phyloP scores from a whole-genome alignment of 768 basidiomycete species.

The Gymnopilus junonius region DNA sequence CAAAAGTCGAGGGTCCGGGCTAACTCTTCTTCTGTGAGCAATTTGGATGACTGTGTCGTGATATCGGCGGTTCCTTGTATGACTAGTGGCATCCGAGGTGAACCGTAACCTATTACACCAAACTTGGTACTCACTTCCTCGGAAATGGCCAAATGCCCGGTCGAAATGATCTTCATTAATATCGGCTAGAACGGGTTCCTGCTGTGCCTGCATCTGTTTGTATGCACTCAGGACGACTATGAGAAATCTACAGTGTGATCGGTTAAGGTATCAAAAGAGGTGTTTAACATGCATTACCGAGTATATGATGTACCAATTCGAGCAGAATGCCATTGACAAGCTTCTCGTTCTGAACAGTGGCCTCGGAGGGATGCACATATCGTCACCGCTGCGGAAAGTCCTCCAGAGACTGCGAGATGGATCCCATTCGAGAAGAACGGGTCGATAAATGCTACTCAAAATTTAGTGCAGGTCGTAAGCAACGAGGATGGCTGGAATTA shows the following conservation, averaged over 20 bases:
- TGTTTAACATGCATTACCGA: constrained; percentile 27
- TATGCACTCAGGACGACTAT: constrained; percentile 54
- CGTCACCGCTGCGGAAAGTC: constrained; percentile 17
- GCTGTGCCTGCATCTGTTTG: constrained; percentile 51
- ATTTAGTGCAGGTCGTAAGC: constrained; percentile 37
- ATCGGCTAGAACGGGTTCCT: constrained; percentile 41
- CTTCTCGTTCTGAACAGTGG: constrained; percentile 16
- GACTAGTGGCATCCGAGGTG: too few species aligned
- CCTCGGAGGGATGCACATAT: constrained; percentile 29
- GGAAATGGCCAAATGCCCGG: too few species aligned
- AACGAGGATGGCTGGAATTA: constrained; percentile 27
- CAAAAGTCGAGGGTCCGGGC: too few species aligned
- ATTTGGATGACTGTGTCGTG: too few species aligned
- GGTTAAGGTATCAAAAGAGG: neutral
- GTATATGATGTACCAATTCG: constrained; percentile 38
- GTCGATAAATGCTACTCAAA: constrained; percentile 8
- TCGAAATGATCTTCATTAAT: constrained; percentile 52
- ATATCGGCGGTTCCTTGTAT: too few species aligned
- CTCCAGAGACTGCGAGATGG: too few species aligned
- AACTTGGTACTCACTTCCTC: too few species aligned
- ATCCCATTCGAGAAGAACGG: too few species aligned
- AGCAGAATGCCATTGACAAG: constrained; percentile 36
- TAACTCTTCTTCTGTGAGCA: too few species aligned
- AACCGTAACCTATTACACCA: too few species aligned
- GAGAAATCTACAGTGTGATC: constrained; percentile 37